A percentile compares a stretch with the other conserved stretches of the same genome.
Conservation (phyloP, 345 rosid genomes). For the Euphorbia pulcherrima region DNA sequence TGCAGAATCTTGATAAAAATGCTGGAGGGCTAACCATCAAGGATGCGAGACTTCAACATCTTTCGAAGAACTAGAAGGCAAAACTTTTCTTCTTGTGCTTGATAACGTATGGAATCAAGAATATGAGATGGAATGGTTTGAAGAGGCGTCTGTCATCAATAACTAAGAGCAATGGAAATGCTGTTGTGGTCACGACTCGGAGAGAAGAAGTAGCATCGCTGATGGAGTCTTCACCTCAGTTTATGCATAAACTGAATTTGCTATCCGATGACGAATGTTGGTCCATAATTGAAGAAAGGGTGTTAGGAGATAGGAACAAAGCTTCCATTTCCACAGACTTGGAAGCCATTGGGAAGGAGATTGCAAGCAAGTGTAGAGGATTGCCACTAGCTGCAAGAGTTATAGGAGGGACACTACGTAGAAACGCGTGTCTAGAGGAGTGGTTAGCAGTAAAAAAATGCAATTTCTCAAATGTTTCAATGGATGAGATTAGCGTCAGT, state of each 20-base stretch:
- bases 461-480: slow-evolving; percentile 8
- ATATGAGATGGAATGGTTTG: slow-evolving; percentile 17
- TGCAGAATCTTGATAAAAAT: neutral
- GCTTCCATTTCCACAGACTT: neutral
- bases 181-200: slow-evolving; percentile 20
- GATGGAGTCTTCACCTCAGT: slow-evolving; percentile 2
- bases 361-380: slow-evolving; percentile 22
- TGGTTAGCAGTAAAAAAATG: slow-evolving; percentile 15
- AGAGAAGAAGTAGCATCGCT: slow-evolving; percentile 8
- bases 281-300: slow-evolving; percentile 13
- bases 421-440: neutral
- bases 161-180: neutral
- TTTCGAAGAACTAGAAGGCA: neutral
- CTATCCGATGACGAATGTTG: slow-evolving; percentile 18
- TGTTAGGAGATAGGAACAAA: neutral
- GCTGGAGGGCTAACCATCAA: neutral
- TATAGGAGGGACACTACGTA: slow-evolving; percentile 4
- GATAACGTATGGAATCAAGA: slow-evolving; percentile 27
- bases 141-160: slow-evolving; percentile 3
- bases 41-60: neutral
- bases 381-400: slow-evolving; percentile 16
- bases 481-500: neutral
- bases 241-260: neutral
- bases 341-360: slow-evolving; percentile 14
- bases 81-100: slow-evolving; percentile 16